Evolutionary conservation across 495 filamentous ascomycete genomes (phyloP).

Genomic region (Hypoxylon rickii): DNA sequence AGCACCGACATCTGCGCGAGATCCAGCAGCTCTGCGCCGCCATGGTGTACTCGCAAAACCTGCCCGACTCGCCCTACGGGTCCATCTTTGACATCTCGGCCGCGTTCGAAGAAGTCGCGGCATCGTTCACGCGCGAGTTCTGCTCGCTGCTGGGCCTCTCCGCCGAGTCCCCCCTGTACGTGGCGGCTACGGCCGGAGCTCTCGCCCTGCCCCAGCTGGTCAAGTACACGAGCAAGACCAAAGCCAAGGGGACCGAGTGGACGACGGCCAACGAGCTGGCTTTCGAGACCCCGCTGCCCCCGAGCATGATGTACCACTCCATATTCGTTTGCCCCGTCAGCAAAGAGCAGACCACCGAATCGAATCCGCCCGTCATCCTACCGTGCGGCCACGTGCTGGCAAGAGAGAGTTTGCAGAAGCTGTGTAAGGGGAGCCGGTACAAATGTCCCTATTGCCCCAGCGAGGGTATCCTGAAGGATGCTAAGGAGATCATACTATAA

Average conservation of each 20-base stretch:
- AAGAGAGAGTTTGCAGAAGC: conserved; percentile 73
- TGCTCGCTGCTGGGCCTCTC: conserved; percentile 88
- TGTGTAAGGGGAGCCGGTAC: conserved; percentile 78
- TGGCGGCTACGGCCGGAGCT: conserved; percentile 87
- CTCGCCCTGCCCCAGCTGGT: conserved; percentile 85
- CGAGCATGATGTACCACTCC: conserved; percentile 86
- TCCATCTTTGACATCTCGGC: conserved; percentile 70
- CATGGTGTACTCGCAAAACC: conserved; percentile 74
- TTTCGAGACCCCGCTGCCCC: conserved; percentile 88
- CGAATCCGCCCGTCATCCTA: conserved; percentile 96
- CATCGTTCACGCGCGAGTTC: conserved; percentile 90
- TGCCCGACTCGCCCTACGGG: conserved; percentile 73
- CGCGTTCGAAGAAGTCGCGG: conserved; percentile 78
- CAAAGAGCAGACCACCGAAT: conserved; percentile 92
- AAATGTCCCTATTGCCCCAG: conserved; percentile 97
- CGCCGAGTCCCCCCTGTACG: conserved; percentile 86
- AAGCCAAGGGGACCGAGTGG: conserved; percentile 90
- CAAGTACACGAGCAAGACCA: conserved; percentile 82
- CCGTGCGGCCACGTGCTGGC: conserved; percentile 96
- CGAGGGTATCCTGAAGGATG: conserved; percentile 77
- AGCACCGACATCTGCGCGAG: conserved; percentile 70
- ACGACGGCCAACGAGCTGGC: conserved; percentile 88
- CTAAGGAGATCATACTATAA: conserved; percentile 67
- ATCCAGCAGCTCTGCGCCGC: conserved; percentile 77
- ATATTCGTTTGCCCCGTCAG: conserved; percentile 98